phyloP scores from a whole-genome alignment of 306 rosid genomes.

The Gastrolobium bilobum region DNA sequence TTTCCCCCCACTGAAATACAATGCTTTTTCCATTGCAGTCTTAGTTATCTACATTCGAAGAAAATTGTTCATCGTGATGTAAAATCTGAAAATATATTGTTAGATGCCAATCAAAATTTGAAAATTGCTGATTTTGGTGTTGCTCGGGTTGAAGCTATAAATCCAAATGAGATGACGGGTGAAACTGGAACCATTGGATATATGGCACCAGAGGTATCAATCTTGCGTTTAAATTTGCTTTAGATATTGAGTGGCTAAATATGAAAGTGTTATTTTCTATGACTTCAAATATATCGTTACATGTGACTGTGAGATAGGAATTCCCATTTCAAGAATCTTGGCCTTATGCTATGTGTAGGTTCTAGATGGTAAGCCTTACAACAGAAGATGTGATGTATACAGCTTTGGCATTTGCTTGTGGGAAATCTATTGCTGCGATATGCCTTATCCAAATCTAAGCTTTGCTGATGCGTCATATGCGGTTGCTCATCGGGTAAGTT shows the following conservation, averaged over 20 bases:
- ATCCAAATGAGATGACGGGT: conserved; percentile 83
- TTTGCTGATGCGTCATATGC: conserved; percentile 71
- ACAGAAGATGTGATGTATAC: conserved; percentile 83
- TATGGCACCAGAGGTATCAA: conserved; percentile 92
- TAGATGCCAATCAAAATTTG: conserved; percentile 59
- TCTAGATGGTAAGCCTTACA: conserved; percentile 82
- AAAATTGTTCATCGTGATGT: conserved; percentile 86
- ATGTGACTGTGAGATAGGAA: background rate
- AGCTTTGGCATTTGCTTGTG: conserved; percentile 92
- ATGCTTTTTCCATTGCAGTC: conserved; percentile 54
- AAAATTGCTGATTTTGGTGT: conserved; percentile 93
- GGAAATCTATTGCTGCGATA: conserved; percentile 83
- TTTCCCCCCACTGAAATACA: background rate
- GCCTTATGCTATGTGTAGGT: conserved; percentile 61
- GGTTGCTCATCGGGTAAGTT: conserved; percentile 65
- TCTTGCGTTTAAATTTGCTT: background rate
- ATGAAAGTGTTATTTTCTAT: background rate
- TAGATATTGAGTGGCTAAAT: background rate
- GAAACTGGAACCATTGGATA: conserved; percentile 89
- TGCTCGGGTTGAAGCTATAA: conserved; percentile 82
- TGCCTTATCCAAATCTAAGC: conserved; percentile 76
- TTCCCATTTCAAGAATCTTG: background rate
- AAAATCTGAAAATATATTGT: conserved; percentile 79
- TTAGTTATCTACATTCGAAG: conserved; percentile 80
- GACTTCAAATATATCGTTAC: background rate